phyloP scores from a whole-genome alignment of 1,139 yeast genomes.

The Kurtzmaniella quercitrusa region DNA sequence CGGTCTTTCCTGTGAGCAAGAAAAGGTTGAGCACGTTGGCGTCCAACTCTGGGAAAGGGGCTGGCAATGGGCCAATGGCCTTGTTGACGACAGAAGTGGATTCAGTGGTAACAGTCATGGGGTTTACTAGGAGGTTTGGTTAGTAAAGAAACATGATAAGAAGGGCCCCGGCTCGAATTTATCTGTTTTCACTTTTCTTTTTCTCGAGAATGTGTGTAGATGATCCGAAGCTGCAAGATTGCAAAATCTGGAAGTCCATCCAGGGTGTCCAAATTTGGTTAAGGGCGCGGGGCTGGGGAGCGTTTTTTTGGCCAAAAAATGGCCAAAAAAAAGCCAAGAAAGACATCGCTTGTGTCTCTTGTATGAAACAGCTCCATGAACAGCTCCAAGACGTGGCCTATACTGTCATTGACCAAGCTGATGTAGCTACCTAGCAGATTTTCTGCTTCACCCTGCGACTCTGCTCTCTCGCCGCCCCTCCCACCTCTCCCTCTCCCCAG shows the following conservation, averaged over 20 bases:
- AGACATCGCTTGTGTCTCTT: no score
- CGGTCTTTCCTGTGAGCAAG: slow-evolving; percentile 14
- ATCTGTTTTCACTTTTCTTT: neutral
- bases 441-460: no score
- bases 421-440: no score
- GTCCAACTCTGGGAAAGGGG: slow-evolving; percentile 29
- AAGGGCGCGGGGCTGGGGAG: no score
- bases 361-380: no score
- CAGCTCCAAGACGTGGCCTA: no score
- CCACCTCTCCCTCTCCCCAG: neutral
- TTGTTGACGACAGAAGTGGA: slow-evolving; percentile 26
- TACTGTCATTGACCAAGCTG: no score
- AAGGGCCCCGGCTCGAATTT: neutral
- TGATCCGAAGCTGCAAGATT: neutral
- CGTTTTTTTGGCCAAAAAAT: no score
- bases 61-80: slow-evolving; percentile 38
- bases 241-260: no score
- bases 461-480: neutral
- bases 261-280: neutral
- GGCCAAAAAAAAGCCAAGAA: no score
- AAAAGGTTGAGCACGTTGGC: slow-evolving; percentile 35
- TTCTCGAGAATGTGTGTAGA: neutral
- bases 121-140: neutral
- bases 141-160: no score
- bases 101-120: slow-evolving; percentile 15